phyloP scores from a whole-genome alignment of 177 flowering plant species.

The Vitis hybrid region DNA sequence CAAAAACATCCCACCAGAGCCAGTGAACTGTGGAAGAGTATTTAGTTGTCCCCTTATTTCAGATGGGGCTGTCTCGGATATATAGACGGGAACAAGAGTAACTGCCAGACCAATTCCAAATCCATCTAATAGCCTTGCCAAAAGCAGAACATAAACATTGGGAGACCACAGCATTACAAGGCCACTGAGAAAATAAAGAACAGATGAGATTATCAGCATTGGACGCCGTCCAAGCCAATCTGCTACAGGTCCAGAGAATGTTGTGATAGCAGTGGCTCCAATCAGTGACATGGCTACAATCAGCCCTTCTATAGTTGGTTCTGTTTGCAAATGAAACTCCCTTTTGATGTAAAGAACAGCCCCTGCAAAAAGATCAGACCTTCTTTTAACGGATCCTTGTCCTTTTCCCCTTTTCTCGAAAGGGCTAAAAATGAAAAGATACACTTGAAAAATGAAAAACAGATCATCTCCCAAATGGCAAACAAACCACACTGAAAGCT shows the following conservation, averaged over 20 bases:
- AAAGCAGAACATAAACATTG: slow-evolving; percentile 38
- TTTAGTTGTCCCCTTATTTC: slow-evolving; percentile 42
- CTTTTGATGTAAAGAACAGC: slow-evolving; percentile 43
- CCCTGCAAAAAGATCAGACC: slow-evolving; percentile 21
- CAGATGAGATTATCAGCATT: slow-evolving; percentile 42
- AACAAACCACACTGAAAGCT: too few relatives aligned
- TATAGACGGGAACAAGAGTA: slow-evolving; percentile 46
- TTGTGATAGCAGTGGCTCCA: slow-evolving; percentile 46
- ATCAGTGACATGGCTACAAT: slow-evolving; percentile 43
- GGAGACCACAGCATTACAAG: slow-evolving; percentile 49
- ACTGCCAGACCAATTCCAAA: slow-evolving; percentile 49
- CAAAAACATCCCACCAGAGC: slow-evolving; percentile 46
- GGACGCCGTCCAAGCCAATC: slow-evolving; percentile 44
- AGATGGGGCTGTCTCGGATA: slow-evolving; percentile 49
- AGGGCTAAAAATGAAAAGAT: too few relatives aligned
- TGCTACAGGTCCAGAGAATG: slow-evolving; percentile 40
- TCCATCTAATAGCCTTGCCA: slow-evolving; percentile 48
- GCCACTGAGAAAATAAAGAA: slow-evolving; percentile 37
- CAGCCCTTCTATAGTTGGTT: slow-evolving; percentile 43
- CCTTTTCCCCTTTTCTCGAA: too few relatives aligned
- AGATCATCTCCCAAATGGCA: too few relatives aligned
- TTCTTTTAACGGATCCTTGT: too few relatives aligned
- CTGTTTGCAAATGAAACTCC: slow-evolving; percentile 31
- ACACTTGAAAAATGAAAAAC: too few relatives aligned
- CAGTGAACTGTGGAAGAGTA: slow-evolving; percentile 47